These are phyloP conservation scores for Xylariaceae sp. DNA, from an alignment of 2,329 filamentous ascomycete genomes.

Conservation along the genomic window DNA sequence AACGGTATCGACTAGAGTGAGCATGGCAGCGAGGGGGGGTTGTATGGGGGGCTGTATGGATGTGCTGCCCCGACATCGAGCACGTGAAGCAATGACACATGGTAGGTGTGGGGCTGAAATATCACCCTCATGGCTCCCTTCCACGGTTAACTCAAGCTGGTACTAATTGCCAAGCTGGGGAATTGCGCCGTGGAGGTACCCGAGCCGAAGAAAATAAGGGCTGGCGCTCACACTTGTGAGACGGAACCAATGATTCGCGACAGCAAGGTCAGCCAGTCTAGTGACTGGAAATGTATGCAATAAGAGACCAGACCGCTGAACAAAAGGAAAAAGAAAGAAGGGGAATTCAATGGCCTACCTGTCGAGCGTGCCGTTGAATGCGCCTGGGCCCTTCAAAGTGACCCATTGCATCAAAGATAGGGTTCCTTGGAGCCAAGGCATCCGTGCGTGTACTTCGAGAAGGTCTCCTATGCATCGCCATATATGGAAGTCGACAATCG, in stretches of 20 bases:
- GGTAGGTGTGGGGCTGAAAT: slow-evolving; percentile 3
- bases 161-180: slow-evolving; percentile 14
- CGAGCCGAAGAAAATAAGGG: slow-evolving; percentile 8
- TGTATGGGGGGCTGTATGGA: neutral
- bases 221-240: slow-evolving; percentile 34
- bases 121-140: slow-evolving; percentile 6
- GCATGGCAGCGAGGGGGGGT: neutral
- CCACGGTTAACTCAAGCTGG: slow-evolving; percentile 1
- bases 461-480: slow-evolving; percentile 71
- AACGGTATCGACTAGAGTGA: slow-evolving; percentile 15
- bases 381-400: slow-evolving; percentile 67
- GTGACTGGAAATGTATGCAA: slow-evolving; percentile 45
- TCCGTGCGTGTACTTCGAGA: slow-evolving; percentile 68
- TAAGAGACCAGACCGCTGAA: slow-evolving; percentile 27
- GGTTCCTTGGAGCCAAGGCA: slow-evolving; percentile 83
- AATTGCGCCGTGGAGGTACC: neutral
- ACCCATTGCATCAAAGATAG: slow-evolving; percentile 72
- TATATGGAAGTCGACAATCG: slow-evolving; percentile 70
- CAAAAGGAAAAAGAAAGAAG: slow-evolving; percentile 30
- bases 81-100: neutral
- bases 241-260: slow-evolving; percentile 31
- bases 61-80: neutral
- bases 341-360: slow-evolving; percentile 61
- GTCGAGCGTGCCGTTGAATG: slow-evolving; percentile 73
- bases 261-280: slow-evolving; percentile 38